A percentile compares a stretch with the other conserved stretches of the same genome.
These are phyloP conservation scores for Bretschneidera sinensis DNA, from an alignment of 345 rosid species.

Conservation along the genomic window DNA sequence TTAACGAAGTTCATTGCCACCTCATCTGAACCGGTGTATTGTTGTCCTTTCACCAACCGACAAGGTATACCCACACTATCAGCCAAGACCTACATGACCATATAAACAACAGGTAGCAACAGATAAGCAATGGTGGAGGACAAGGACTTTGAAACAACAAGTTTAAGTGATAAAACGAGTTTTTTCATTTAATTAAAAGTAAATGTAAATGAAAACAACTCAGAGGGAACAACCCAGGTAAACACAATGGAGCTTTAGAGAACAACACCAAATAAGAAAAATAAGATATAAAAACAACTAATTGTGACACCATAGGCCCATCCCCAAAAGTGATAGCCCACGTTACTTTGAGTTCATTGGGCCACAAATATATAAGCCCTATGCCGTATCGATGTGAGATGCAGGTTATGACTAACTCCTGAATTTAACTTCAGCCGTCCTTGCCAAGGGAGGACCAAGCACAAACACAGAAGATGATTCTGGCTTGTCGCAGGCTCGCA, in stretches of 20 bases:
- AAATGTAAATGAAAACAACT: constrained; percentile 6
- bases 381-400: no score
- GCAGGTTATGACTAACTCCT: no score
- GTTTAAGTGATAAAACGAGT: constrained; percentile 7
- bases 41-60: constrained; percentile 86
- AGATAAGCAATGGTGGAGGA: constrained; percentile 8
- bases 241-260: constrained; percentile 6
- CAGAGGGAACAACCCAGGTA: constrained; percentile 8
- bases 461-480: no score
- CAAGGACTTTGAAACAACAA: constrained; percentile 8
- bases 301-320: no score
- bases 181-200: constrained; percentile 9
- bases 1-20: constrained; percentile 89
- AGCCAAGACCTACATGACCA: constrained; percentile 70
- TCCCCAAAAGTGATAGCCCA: no score
- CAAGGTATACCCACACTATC: constrained; percentile 82
- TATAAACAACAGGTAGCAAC: constrained; percentile 15
- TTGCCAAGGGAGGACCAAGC: no score
- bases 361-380: no score
- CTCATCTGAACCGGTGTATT: constrained; percentile 84
- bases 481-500: no score
- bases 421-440: no score
- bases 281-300: no score
- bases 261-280: not conserved
- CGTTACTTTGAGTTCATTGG: no score